Conservation (phyloP, 768 basidiomycete genomes). For the Pleurotus djamor region DNA sequence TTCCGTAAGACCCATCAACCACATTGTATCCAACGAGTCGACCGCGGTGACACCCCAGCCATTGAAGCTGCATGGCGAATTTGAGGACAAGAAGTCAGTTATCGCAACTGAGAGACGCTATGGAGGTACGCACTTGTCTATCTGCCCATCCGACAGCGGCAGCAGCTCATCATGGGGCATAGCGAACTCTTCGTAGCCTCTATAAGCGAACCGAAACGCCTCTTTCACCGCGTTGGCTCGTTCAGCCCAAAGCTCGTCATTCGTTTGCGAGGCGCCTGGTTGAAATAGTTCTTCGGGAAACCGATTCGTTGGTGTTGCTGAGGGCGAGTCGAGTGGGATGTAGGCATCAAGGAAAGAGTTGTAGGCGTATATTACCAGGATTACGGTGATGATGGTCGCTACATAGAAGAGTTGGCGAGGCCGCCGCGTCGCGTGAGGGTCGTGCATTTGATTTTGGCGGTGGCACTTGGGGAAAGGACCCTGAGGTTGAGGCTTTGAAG, state of each 20-base stretch:
- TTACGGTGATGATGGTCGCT: background rate
- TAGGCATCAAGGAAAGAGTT: background rate
- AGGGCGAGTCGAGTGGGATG: background rate
- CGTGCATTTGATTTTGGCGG: too few species aligned
- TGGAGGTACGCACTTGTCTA: conserved; percentile 3
- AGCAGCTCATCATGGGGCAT: conserved; percentile 61
- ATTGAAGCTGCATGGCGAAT: conserved; percentile 54
- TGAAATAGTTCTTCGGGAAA: background rate
- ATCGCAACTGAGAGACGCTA: background rate
- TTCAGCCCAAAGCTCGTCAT: conserved; percentile 43
- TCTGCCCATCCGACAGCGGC: conserved; percentile 35
- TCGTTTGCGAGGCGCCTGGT: background rate
- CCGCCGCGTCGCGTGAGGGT: too few species aligned
- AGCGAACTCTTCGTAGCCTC: conserved; percentile 60
- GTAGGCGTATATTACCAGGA: background rate
- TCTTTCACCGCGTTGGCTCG: conserved; percentile 55
- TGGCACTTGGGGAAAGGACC: too few species aligned
- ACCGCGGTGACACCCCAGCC: conserved; percentile 78
- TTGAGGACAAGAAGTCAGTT: background rate
- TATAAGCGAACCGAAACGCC: conserved; percentile 69
- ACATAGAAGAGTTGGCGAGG: background rate
- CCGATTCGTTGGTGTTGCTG: background rate
- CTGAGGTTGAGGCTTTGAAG: too few species aligned
- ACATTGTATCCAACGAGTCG: conserved; percentile 85
- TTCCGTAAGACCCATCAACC: conserved; percentile 71